Conservation (phyloP, 2,329 filamentous ascomycete species). For the Cercospora brassicicola region DNA sequence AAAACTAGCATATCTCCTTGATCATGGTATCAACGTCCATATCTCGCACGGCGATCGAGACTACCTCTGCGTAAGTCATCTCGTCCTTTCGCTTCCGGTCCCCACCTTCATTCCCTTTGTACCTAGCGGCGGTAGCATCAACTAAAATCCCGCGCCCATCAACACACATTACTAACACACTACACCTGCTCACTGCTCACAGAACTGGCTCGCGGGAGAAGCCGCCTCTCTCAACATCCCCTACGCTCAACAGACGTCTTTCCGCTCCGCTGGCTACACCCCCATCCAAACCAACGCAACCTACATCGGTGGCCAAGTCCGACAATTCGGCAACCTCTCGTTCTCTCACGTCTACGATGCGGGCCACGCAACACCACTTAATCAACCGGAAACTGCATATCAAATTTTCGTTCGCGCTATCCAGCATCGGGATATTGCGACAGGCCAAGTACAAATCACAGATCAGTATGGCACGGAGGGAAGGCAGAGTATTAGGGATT, state of each 20-base stretch:
- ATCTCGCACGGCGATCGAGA: slow-evolving; percentile 59
- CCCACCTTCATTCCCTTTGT: no score
- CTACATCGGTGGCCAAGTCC: slow-evolving; percentile 28
- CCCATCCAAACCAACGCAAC: slow-evolving; percentile 22
- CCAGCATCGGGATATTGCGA: slow-evolving; percentile 48
- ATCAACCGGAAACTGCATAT: slow-evolving; percentile 52
- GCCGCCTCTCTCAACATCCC: slow-evolving; percentile 50
- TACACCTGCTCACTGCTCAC: no score
- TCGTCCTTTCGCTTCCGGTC: no score
- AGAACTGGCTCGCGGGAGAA: slow-evolving; percentile 59
- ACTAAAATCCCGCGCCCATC: no score
- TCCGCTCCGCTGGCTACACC: slow-evolving; percentile 52
- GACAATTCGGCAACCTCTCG: slow-evolving; percentile 35
- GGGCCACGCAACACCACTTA: slow-evolving; percentile 49
- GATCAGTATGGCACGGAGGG: slow-evolving; percentile 11
- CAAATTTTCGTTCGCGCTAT: slow-evolving; percentile 52
- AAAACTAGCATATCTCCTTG: slow-evolving; percentile 56
- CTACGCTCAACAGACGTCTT: slow-evolving; percentile 44
- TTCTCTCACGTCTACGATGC: slow-evolving; percentile 31
- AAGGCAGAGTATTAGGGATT: slow-evolving; percentile 8
- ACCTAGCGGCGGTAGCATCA: no score
- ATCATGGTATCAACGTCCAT: slow-evolving; percentile 57
- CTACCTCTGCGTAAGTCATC: slow-evolving; percentile 40
- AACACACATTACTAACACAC: no score
- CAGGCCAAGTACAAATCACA: slow-evolving; percentile 33